A percentile compares a stretch with the other conserved stretches of the same genome.
These are phyloP conservation scores for Avena sativa DNA, from an alignment of 176 grass and related monocot species.

Conservation along the genomic window DNA sequence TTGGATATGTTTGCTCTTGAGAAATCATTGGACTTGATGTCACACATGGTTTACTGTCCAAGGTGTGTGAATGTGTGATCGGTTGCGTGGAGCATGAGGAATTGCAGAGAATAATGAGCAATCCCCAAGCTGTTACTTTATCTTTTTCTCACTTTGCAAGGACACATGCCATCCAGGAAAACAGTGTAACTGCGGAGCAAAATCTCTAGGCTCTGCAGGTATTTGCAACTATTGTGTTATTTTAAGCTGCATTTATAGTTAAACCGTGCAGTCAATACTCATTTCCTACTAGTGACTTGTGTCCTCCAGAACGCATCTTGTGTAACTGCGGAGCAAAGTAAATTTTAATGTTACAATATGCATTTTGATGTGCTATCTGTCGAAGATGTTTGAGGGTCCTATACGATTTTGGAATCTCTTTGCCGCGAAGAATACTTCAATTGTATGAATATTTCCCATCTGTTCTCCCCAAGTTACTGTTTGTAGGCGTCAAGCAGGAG, in stretches of 20 bases:
- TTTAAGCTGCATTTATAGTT: background rate
- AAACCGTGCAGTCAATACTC: background rate
- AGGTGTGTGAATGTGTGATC: background rate
- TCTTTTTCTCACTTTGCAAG: background rate
- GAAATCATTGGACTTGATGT: background rate
- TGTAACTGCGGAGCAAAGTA: no score
- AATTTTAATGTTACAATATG: background rate
- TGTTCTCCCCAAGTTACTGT: background rate
- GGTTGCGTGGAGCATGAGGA: background rate
- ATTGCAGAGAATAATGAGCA: background rate
- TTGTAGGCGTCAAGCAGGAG: background rate
- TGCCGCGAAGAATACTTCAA: background rate
- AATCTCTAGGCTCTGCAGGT: background rate
- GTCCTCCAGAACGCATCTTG: background rate
- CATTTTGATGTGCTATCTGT: background rate
- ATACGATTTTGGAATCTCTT: background rate
- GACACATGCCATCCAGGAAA: background rate
- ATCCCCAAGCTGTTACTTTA: background rate
- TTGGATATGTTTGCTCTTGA: background rate
- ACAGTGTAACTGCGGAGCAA: background rate
- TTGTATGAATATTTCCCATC: background rate
- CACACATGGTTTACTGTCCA: background rate
- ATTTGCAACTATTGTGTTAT: background rate
- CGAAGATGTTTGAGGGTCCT: background rate
- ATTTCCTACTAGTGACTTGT: background rate